Base-by-base conservation (phyloP, 208 protist genomes). In the Trypanosomatidae sp. region DNA sequence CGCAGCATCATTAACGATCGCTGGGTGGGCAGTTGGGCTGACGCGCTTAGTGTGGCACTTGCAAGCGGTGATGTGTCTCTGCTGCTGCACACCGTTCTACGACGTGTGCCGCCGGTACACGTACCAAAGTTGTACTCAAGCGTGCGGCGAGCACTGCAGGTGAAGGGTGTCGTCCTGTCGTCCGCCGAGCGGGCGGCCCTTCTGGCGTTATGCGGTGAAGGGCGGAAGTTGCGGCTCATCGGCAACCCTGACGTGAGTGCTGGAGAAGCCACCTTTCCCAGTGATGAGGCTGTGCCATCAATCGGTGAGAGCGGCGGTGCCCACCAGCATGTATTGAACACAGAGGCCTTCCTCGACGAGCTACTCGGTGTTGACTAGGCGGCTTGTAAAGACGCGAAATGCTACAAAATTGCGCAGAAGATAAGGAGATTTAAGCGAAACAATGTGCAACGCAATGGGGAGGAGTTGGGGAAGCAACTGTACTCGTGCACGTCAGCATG, bases 11-110 rank as follows among this genome's bases (percentile, higher is more conserved):
- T 92, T 19, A 28, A 36, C 15, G 84, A 91, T 76, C 90, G 90
- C 12, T 95, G 90, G 88, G 55, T 68, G 17, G 83, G 83, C 30
- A 83, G 80, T 64, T 95, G 90, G 90, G 76, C 90, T 39, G 74
- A 79, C 39, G 90, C 90, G 13, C 80, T 95, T 46, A 79, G 50
- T 53, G 79, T 92, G 0, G 88, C 86, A 8, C 49, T 89, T 6
- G 82, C 83, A 10, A 86, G 79, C 69, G 69, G 68, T 25, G 66
- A 82, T 25, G 77, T 81, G 12, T 33, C 59, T 13, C 62, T 95
- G 58, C 71, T 91, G 17, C 43, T 72, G 52, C 56, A 78, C 7
- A 46, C 28, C 17, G 83, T 91, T 8, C 76, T 76, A 12, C 62
- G 66, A 28, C 62, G 80, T 1, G 85, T 87, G 6, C 85, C 90